Conservation (phyloP, 805 yeast species). For the Cyberlindnera americana region DNA sequence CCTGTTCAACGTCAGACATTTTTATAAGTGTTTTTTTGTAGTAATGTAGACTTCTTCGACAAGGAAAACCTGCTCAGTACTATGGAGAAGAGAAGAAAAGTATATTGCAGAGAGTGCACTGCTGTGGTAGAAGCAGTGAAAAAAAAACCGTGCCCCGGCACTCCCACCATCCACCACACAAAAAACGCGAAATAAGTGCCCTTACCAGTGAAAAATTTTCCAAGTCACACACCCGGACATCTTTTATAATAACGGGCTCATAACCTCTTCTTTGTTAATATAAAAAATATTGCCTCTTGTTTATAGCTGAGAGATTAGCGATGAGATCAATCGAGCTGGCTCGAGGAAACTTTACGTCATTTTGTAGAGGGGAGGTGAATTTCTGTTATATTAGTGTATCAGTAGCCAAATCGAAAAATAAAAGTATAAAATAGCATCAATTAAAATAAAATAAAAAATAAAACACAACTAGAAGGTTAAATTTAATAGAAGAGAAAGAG, state of each 20-base stretch:
- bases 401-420: not conserved
- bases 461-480: not conserved
- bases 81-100: slow-evolving; percentile 11
- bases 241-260: no score
- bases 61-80: slow-evolving; percentile 57
- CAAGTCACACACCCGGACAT: slow-evolving; percentile 19
- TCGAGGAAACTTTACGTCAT: not conserved
- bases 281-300: no score
- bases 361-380: no score
- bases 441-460: not conserved
- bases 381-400: slow-evolving; percentile 3
- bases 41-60: slow-evolving; percentile 68
- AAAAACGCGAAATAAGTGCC: not conserved
- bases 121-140: no score
- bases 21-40: slow-evolving; percentile 21
- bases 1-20: slow-evolving; percentile 89
- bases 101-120: not conserved
- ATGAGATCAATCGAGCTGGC: no score
- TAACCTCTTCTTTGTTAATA: not conserved
- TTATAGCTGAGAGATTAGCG: no score
- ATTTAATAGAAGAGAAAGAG: no score
- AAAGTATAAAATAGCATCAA: not conserved
- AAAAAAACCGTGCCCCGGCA: no score
- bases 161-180: no score
- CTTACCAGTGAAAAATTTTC: slow-evolving; percentile 14